Evolutionary conservation across 1,139 yeast species (phyloP).

Genomic region (Kodamaea ohmeri): DNA sequence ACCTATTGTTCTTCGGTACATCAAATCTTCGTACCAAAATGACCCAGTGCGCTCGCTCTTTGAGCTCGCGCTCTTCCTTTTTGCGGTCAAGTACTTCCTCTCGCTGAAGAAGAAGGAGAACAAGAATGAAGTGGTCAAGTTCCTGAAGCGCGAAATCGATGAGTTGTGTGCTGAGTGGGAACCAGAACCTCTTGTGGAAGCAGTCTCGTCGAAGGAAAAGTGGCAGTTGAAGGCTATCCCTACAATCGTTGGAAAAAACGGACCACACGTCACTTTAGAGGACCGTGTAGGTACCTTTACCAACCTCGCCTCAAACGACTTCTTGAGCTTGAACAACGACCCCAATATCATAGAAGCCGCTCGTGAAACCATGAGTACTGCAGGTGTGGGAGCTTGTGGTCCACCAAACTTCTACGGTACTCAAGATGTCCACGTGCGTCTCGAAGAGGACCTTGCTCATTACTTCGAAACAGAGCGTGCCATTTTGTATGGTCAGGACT

Average conservation of each 20-base stretch:
- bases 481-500: constrained; percentile 91
- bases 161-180: constrained; percentile 87
- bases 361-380: constrained; percentile 53
- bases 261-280: constrained; percentile 43
- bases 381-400: constrained; percentile 98
- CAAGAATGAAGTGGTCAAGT: constrained; percentile 65
- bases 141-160: constrained; percentile 69
- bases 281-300: constrained; percentile 31
- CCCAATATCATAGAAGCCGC: constrained; percentile 54
- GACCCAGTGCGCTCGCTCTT: constrained; percentile 90
- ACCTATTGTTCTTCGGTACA: constrained; percentile 66
- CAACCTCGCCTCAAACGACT: constrained; percentile 66
- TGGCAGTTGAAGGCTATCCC: constrained; percentile 70
- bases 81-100: constrained; percentile 82
- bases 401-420: constrained; percentile 98
- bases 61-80: constrained; percentile 74
- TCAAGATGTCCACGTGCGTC: constrained; percentile 83
- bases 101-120: constrained; percentile 79
- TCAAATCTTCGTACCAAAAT: constrained; percentile 84
- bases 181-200: constrained; percentile 76
- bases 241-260: constrained; percentile 54
- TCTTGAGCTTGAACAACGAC: constrained; percentile 54
- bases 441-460: constrained; percentile 71
- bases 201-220: constrained; percentile 48
- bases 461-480: constrained; percentile 77